Conservation (phyloP, 2,329 filamentous ascomycete species). For the Fusarium hostae region DNA sequence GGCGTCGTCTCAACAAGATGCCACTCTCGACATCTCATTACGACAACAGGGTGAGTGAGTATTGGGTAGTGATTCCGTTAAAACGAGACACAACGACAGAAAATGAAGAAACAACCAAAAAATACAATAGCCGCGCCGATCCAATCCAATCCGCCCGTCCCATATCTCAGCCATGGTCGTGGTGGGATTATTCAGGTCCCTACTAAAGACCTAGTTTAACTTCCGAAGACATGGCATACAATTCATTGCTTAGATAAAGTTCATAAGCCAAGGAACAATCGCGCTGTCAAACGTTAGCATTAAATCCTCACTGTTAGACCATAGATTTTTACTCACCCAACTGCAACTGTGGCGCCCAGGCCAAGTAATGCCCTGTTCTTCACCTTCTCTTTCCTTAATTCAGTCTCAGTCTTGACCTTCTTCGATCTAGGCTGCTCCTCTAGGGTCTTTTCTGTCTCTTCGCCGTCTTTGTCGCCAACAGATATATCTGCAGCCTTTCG, state of each 20-base stretch:
- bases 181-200: conserved; percentile 21
- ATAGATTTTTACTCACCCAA: conserved; percentile 76
- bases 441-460: conserved; percentile 43
- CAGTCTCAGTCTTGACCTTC: conserved; percentile 82
- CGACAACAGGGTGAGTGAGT: conserved; percentile 15
- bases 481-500: conserved; percentile 80
- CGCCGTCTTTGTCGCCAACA: conserved; percentile 67
- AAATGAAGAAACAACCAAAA: conserved; percentile 32
- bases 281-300: conserved; percentile 50
- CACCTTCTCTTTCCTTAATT: conserved; percentile 86
- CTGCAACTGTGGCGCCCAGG: conserved; percentile 84
- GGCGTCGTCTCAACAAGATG: conserved; percentile 5
- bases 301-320: neutral
- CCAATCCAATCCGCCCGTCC: conserved; percentile 44
- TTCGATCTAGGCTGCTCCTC: conserved; percentile 69
- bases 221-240: conserved; percentile 39
- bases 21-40: conserved; percentile 18
- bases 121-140: conserved; percentile 44
- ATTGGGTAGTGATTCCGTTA: conserved; percentile 37
- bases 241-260: conserved; percentile 56
- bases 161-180: conserved; percentile 40
- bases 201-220: conserved; percentile 7
- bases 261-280: conserved; percentile 63
- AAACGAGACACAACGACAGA: conserved; percentile 30
- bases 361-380: conserved; percentile 87